Conservation (phyloP, 257 asterid genomes). For the Solanum ossicruentum region DNA sequence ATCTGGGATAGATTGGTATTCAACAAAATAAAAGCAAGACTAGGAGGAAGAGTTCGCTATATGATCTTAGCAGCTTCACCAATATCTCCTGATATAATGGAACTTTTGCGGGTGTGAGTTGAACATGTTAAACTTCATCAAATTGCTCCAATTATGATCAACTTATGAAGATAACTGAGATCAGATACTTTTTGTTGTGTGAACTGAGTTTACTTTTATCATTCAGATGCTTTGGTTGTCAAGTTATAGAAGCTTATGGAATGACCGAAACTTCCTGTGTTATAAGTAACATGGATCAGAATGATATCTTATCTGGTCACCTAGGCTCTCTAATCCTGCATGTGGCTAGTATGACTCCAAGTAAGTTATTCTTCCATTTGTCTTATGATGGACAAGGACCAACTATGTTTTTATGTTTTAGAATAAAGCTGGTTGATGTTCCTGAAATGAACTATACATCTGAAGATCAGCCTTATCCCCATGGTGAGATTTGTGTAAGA, state of each 20-base stretch:
- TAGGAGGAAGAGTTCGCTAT: slow-evolving; percentile 87
- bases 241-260: slow-evolving; percentile 82
- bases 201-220: slow-evolving; percentile 3
- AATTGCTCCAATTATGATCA: not conserved
- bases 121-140: not conserved
- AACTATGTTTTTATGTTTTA: slow-evolving; percentile 8
- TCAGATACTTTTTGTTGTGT: not conserved
- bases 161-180: not conserved
- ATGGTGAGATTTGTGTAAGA: slow-evolving; percentile 94
- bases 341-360: slow-evolving; percentile 48
- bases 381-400: not conserved
- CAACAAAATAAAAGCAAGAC: slow-evolving; percentile 77
- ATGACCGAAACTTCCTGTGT: slow-evolving; percentile 94
- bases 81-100: slow-evolving; percentile 90
- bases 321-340: slow-evolving; percentile 87
- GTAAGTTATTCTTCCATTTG: not conserved
- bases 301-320: slow-evolving; percentile 62
- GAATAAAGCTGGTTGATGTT: slow-evolving; percentile 89
- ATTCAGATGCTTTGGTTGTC: slow-evolving; percentile 82
- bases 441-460: slow-evolving; percentile 94
- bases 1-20: slow-evolving; percentile 93
- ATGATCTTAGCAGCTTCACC: slow-evolving; percentile 96
- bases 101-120: slow-evolving; percentile 85
- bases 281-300: slow-evolving; percentile 64
- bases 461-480: slow-evolving; percentile 85